Evolutionary conservation across 2,329 filamentous ascomycete genomes (phyloP).

Genomic region (Clonostachys rhizophaga): DNA sequence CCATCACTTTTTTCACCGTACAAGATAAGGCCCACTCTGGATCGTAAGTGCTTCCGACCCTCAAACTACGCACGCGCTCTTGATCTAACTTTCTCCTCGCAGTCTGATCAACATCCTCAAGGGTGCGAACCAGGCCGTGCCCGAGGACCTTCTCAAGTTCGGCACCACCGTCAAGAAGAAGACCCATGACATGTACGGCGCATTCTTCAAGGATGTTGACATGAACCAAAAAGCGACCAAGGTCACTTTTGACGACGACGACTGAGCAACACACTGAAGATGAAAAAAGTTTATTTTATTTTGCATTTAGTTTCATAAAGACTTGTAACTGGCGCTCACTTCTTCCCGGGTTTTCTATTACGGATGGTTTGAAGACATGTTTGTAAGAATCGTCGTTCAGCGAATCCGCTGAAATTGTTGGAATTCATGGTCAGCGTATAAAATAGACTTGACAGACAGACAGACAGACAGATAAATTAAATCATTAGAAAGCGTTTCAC

Average conservation of each 20-base stretch:
- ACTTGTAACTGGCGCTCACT: neutral
- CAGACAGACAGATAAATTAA: conserved; percentile 7
- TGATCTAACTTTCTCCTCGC: conserved; percentile 12
- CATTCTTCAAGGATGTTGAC: conserved; percentile 89
- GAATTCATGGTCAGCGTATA: neutral
- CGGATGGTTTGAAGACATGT: conserved; percentile 42
- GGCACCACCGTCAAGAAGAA: conserved; percentile 99
- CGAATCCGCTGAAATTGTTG: conserved; percentile 35
- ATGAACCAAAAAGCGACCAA: conserved; percentile 82
- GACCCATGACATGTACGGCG: conserved; percentile 89
- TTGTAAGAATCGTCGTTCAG: conserved; percentile 49
- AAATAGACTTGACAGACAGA: conserved; percentile 3
- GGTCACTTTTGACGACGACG: conserved; percentile 73
- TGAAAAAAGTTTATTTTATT: neutral
- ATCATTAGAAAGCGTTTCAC: conserved; percentile 26
- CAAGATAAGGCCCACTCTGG: conserved; percentile 90
- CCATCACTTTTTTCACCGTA: conserved; percentile 92
- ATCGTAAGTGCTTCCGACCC: conserved; percentile 55
- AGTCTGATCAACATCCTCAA: conserved; percentile 92
- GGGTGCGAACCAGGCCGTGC: conserved; percentile 86
- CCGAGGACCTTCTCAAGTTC: conserved; percentile 88
- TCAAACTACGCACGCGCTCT: neutral
- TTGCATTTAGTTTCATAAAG: conserved; percentile 1
- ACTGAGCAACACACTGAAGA: too few species aligned
- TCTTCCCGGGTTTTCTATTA: conserved; percentile 18